These are phyloP conservation scores for Colletotrichum euphorbiae DNA, from an alignment of 2,329 filamentous ascomycete species.

Conservation along the genomic window DNA sequence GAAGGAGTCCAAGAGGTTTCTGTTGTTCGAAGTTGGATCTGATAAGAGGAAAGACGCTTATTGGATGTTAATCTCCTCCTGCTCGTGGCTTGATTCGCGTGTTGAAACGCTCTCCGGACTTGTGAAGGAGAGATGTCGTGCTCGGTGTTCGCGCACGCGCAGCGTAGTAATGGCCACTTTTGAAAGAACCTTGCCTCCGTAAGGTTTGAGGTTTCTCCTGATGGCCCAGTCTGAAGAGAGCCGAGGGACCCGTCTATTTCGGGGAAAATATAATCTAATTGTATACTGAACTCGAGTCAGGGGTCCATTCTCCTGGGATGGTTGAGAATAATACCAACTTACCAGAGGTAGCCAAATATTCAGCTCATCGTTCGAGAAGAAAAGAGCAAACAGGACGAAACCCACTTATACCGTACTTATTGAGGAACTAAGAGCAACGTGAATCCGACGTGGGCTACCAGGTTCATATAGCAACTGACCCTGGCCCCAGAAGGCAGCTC, in stretches of 20 bases:
- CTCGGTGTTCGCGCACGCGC: background rate
- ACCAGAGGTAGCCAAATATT: background rate
- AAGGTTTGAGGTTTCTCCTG: conserved; percentile 18
- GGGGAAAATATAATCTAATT: conserved; percentile 1
- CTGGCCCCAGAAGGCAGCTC: background rate
- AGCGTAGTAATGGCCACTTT: background rate
- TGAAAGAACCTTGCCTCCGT: background rate
- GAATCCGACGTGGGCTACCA: background rate
- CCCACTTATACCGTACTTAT: background rate
- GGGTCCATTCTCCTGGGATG: background rate
- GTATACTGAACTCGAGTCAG: conserved; percentile 16
- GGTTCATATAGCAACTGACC: conserved; percentile 22
- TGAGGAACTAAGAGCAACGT: background rate
- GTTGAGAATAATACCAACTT: background rate
- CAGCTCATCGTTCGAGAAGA: background rate
- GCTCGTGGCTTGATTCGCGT: background rate
- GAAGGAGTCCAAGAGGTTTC: too few species aligned
- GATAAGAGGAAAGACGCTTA: too few species aligned
- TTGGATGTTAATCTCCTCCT: background rate
- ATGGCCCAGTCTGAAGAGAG: background rate
- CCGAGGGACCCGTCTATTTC: background rate
- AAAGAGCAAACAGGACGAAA: background rate
- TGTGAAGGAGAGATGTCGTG: background rate
- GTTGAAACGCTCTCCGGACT: conserved; percentile 3
- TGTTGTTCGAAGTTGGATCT: too few species aligned